phyloP scores from a whole-genome alignment of 129 eudicot species.

The Chrysanthemum makinoi region DNA sequence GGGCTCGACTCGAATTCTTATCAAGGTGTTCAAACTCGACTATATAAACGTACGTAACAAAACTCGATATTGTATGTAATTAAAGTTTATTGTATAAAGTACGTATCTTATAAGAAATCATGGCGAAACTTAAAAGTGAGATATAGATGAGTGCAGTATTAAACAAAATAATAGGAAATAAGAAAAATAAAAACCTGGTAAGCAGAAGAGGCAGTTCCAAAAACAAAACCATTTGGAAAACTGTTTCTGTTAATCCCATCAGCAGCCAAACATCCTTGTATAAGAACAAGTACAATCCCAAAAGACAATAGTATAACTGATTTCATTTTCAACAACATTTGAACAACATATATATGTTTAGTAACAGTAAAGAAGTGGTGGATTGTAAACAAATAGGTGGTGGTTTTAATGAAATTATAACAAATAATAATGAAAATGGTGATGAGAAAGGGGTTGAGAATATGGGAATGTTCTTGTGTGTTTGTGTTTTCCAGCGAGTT shows the following conservation, averaged over 20 bases:
- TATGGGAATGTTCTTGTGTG: not conserved
- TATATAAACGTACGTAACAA: not conserved
- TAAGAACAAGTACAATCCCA: conserved; percentile 13
- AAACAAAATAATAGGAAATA: not conserved
- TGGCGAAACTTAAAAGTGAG: conserved; percentile 24
- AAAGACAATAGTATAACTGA: conserved; percentile 8
- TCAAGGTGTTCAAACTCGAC: not conserved
- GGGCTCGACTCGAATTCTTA: too few species aligned
- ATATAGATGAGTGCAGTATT: conserved; percentile 1
- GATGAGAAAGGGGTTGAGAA: not conserved
- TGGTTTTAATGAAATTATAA: conserved; percentile 8
- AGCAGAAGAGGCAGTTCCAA: conserved; percentile 90
- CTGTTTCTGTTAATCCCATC: conserved; percentile 48
- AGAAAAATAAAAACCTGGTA: conserved; percentile 52
- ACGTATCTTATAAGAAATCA: not conserved
- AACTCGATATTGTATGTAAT: too few species aligned
- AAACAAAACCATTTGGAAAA: conserved; percentile 71
- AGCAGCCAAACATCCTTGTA: conserved; percentile 32
- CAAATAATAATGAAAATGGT: conserved; percentile 5
- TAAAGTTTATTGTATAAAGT: not conserved
- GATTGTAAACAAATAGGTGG: conserved; percentile 4
- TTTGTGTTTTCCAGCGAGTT: not conserved
- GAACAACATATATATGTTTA: not conserved
- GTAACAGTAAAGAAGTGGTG: not conserved
- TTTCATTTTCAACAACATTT: conserved; percentile 17